Base-by-base conservation (phyloP, 2,329 filamentous ascomycete genomes). In the Pseudogymnoascus sp. region DNA sequence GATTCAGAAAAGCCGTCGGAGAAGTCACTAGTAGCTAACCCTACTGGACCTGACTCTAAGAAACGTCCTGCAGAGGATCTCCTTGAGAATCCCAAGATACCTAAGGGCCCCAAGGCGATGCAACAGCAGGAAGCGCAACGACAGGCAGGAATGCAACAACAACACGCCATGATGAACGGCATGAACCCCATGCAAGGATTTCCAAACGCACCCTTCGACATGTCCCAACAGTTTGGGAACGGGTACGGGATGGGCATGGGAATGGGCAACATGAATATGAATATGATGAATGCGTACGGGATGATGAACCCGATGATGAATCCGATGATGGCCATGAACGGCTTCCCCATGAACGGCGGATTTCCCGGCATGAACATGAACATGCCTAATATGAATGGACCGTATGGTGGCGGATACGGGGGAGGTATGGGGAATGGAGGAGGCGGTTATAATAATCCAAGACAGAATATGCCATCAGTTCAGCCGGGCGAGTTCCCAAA, bases 51-150 rank as follows among this genome's bases (percentile, higher is more conserved):
- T 61, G 76, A 75, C 63, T 78, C 84, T 25, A 94, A 90, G 77
- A 99, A 97, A 78, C 86, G 94, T 21, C 83, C 89, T 10, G 91
- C 92, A 12, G 91, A 93, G 37, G 88, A 92, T 61, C 80, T 80
- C 33, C 77, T 82, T 5, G 84, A 86, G 69, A 86, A 88, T 68
- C 82, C 83, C 42, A 84, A 83, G 71, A 83, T 87, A 42, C 83
- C 85, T 53, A 88, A 87, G 69, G 85, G 80, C 0, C 85, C 85
- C 1, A 85, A 85, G 72, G 84, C 82, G 38, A 88, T 86, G 85
- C 83, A 82, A 68, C 81, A 77, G 67, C 75, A 77, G 42, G 66
- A 73, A 70, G 65, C 67, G 12, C 76, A 74, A 71, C 78, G 79
- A 70, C 76, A 74, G 60, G 65, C 69, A 6, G 66, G 68, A 66